Evolutionary conservation across 441 rosid genomes (phyloP), one percentile per base, ranked within the genome.

Genomic region (Gossypium trilobum): DNA sequence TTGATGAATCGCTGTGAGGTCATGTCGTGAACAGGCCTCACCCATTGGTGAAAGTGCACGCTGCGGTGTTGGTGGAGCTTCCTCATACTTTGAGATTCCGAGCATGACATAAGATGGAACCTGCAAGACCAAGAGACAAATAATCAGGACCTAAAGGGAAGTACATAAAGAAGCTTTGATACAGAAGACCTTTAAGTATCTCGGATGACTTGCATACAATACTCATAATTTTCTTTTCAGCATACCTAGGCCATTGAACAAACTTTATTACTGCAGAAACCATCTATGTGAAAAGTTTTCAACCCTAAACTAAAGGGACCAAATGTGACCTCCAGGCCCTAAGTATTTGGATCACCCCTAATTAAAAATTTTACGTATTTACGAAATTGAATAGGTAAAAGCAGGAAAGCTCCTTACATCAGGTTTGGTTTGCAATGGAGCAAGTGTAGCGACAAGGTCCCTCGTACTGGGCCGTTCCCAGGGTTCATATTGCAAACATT

Each of bases 21-120:
- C 94, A 80, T 83, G 85, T 74, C 86, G 80, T 31, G 80, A 85
- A 79, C 96, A 88, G 69, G 97, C 96, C 73, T 88, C 89, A 11
- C 92, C 94, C 85, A 90, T 77, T 33, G 87, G 74, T 31, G 94
- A 86, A 75, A 83, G 83, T 36, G 81, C 86, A 48, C 77, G 87
- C 64, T 70, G 86, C 23, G 80, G 86, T 17, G 80, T 82, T 78
- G 80, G 74, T 50, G 85, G 85, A 39, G 80, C 78, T 66, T 85
- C 88, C 52, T 73, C 81, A 0, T 78, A 78, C 62, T 77, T 90
- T 55, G 79, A 67, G 67, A 81, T 84, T 62, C 83, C 87, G 72
- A 86, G 85, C 81, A 88, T 82, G 68, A 77, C 85, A 77, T 73
- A 44, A 29, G 92, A 87, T 58, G 87, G 84, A 64, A 81, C 87